Conservation (phyloP, 768 basidiomycete genomes). For the Lactarius hengduanensis region DNA sequence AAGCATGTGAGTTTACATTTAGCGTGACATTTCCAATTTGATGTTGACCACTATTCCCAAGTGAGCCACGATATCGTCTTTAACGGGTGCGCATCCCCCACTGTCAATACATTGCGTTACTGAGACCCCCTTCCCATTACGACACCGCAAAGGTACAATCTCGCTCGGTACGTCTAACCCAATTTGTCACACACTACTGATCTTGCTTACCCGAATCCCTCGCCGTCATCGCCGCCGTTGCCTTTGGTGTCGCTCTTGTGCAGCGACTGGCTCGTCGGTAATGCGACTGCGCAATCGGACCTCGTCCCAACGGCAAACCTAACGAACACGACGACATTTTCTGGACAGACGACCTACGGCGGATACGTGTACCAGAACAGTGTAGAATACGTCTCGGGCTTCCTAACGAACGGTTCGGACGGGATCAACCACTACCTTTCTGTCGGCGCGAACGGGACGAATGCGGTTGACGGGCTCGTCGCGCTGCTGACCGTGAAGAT, state of each 20-base stretch:
- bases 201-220: not conserved
- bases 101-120: not conserved
- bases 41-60: conserved; percentile 28
- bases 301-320: conserved; percentile 47
- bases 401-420: conserved; percentile 64
- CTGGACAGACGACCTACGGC: conserved; percentile 58
- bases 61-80: conserved; percentile 68
- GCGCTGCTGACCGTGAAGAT: conserved; percentile 76
- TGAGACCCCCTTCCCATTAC: conserved; percentile 7
- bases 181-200: not conserved
- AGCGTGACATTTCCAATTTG: not conserved
- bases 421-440: conserved; percentile 66
- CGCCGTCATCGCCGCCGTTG: too few species aligned
- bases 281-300: conserved; percentile 55
- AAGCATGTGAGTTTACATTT: conserved; percentile 45
- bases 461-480: conserved; percentile 79
- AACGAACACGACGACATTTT: conserved; percentile 59
- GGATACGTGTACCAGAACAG: conserved; percentile 74
- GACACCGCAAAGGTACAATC: conserved; percentile 54
- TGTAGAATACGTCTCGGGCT: conserved; percentile 65
- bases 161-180: conserved; percentile 53
- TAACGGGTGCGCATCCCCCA: conserved; percentile 51
- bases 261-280: conserved; percentile 84
- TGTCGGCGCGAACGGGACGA: conserved; percentile 52
- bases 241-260: not conserved